A percentile compares a stretch with the other conserved stretches of the same genome.
Evolutionary conservation across 1,284 basidiomycete species (phyloP).

Genomic region (Naganishia albida): DNA sequence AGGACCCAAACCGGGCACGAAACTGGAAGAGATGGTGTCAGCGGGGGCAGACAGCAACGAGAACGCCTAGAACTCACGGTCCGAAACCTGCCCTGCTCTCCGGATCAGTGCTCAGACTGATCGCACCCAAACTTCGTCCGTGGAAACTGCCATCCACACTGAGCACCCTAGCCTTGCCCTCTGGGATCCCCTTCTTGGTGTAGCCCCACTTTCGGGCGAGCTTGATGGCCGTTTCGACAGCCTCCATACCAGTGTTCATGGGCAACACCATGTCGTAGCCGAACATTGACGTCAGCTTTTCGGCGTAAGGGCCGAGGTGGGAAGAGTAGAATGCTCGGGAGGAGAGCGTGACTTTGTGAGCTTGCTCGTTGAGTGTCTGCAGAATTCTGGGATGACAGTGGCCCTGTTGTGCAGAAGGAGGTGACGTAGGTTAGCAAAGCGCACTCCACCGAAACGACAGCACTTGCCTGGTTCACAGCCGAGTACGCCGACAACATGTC

Average conservation of each 20-base stretch:
- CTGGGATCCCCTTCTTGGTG: slow-evolving; percentile 77
- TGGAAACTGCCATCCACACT: slow-evolving; percentile 93
- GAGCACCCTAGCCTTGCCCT: slow-evolving; percentile 84
- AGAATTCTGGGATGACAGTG: slow-evolving; percentile 86
- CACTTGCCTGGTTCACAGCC: slow-evolving; percentile 58
- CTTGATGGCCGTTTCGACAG: slow-evolving; percentile 82
- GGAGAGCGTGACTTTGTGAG: slow-evolving; percentile 86
- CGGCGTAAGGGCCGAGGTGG: slow-evolving; percentile 83
- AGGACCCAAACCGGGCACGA: slow-evolving; percentile 66
- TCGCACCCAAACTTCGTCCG: slow-evolving; percentile 86
- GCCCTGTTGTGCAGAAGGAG: slow-evolving; percentile 78
- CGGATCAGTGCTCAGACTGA: slow-evolving; percentile 93
- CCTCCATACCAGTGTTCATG: slow-evolving; percentile 99
- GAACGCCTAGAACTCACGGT: slow-evolving; percentile 55
- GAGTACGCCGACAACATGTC: slow-evolving; percentile 98
- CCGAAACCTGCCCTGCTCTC: slow-evolving; percentile 86
- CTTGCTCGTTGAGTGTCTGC: slow-evolving; percentile 77
- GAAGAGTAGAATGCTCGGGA: slow-evolving; percentile 97
- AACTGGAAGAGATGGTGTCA: not conserved
- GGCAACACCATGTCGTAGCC: slow-evolving; percentile 95
- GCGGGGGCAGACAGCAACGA: not conserved
- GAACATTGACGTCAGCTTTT: slow-evolving; percentile 80
- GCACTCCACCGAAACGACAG: not conserved
- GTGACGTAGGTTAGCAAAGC: not conserved
- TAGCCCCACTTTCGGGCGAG: slow-evolving; percentile 90